phyloP scores from a whole-genome alignment of 2,329 filamentous ascomycete genomes.

The Ceratocystis cubensis region DNA sequence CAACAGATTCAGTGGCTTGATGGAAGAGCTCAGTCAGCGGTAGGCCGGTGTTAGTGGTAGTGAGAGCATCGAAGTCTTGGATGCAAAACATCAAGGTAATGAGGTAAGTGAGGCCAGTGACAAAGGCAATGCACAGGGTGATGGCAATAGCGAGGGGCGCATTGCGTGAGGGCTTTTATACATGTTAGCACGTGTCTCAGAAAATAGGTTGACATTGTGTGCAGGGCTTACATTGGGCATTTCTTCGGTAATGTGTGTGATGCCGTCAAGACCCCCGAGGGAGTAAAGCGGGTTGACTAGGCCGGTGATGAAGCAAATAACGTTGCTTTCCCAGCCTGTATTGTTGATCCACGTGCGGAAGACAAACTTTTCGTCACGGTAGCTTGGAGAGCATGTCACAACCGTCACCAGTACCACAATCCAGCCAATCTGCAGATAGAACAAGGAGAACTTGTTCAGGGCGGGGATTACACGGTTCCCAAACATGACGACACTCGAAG shows the following conservation, averaged over 20 bases:
- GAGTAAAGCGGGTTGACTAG: conserved; percentile 38
- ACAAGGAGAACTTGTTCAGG: conserved; percentile 35
- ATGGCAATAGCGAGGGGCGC: conserved; percentile 31
- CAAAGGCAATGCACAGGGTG: conserved; percentile 39
- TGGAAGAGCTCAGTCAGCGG: conserved; percentile 35
- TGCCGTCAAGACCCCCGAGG: conserved; percentile 36
- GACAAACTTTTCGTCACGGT: conserved; percentile 37
- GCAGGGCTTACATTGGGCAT: conserved; percentile 33
- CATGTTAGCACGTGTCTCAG: neutral
- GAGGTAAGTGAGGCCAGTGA: conserved; percentile 38
- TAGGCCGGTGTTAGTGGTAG: conserved; percentile 32
- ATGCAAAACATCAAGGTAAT: conserved; percentile 41
- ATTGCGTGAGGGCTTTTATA: conserved; percentile 28
- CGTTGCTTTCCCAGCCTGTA: conserved; percentile 39
- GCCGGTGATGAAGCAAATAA: conserved; percentile 39
- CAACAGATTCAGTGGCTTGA: conserved; percentile 32
- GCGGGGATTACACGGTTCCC: conserved; percentile 34
- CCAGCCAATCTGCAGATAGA: conserved; percentile 37
- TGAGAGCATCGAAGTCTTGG: conserved; percentile 35
- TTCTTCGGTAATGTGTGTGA: conserved; percentile 40
- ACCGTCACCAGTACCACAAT: conserved; percentile 38
- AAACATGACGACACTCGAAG: conserved; percentile 35
- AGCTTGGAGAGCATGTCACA: conserved; percentile 34
- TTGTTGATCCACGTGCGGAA: conserved; percentile 41
- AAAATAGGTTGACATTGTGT: no score